phyloP scores from a whole-genome alignment of 306 rosid species.

The Castanea crenata region DNA sequence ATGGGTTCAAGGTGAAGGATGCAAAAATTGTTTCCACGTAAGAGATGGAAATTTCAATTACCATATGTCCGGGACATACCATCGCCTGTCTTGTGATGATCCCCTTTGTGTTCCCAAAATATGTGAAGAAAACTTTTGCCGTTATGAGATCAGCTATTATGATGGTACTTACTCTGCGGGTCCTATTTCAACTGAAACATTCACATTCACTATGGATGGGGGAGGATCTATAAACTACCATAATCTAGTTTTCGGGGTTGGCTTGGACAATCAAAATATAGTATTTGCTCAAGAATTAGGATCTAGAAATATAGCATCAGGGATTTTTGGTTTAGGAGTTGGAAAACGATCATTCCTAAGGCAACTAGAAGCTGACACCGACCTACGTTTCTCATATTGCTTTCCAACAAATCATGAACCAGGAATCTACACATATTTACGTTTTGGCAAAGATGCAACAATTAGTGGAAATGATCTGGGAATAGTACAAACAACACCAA shows the following conservation, averaged over 20 bases:
- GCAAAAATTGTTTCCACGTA: not conserved
- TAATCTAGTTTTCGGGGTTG: not conserved
- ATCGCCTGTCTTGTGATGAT: not conserved
- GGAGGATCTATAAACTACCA: no score
- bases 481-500: not conserved
- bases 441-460: not conserved
- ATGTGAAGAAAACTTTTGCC: not conserved
- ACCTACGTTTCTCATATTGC: not conserved
- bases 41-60: not conserved
- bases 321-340: no score
- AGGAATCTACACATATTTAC: not conserved
- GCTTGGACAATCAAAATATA: not conserved
- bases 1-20: constrained; percentile 7
- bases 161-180: not conserved
- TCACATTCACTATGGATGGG: not conserved
- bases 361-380: no score
- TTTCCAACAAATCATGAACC: not conserved
- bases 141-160: not conserved
- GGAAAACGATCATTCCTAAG: no score
- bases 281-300: not conserved
- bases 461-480: not conserved
- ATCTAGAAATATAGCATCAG: no score
- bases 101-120: constrained; percentile 1
- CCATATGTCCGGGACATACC: not conserved
- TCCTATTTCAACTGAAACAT: not conserved